A percentile compares a stretch with the other conserved stretches of the same genome.
These are phyloP conservation scores for Brassica carinata DNA, from an alignment of 345 rosid genomes.

Conservation along the genomic window DNA sequence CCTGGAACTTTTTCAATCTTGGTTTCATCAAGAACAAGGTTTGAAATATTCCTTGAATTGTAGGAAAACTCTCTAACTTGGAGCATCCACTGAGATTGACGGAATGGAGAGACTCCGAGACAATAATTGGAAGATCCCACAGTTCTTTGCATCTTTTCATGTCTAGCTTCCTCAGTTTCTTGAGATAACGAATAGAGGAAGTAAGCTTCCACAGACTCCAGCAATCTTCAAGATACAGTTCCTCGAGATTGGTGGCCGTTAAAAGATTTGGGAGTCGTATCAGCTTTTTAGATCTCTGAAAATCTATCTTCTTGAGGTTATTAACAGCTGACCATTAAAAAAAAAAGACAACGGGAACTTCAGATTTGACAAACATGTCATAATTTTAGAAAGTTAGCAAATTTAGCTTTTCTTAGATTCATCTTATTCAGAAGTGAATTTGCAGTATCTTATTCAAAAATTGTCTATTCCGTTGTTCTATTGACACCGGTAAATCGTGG, in stretches of 20 bases:
- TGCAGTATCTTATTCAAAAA: not conserved
- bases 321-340: not conserved
- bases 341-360: not conserved
- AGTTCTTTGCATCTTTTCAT: not conserved
- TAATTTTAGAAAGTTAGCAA: no score
- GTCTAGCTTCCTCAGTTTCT: not conserved
- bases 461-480: no score
- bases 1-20: not conserved
- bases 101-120: not conserved
- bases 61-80: not conserved
- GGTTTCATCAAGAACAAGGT: not conserved
- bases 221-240: slow-evolving; percentile 1
- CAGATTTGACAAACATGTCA: not conserved
- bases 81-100: not conserved
- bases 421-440: not conserved
- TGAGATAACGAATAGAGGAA: slow-evolving; percentile 2
- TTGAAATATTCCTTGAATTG: not conserved
- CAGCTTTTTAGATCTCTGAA: not conserved
- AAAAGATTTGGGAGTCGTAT: not conserved
- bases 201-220: not conserved
- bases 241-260: slow-evolving; percentile 5
- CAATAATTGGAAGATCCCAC: not conserved
- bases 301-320: slow-evolving; percentile 3
- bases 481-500: no score
- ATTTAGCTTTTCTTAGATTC: no score